A percentile compares a stretch with the other conserved stretches of the same genome.
phyloP scores from a whole-genome alignment of 148 eudicot species.

The Persicaria maculosa region DNA sequence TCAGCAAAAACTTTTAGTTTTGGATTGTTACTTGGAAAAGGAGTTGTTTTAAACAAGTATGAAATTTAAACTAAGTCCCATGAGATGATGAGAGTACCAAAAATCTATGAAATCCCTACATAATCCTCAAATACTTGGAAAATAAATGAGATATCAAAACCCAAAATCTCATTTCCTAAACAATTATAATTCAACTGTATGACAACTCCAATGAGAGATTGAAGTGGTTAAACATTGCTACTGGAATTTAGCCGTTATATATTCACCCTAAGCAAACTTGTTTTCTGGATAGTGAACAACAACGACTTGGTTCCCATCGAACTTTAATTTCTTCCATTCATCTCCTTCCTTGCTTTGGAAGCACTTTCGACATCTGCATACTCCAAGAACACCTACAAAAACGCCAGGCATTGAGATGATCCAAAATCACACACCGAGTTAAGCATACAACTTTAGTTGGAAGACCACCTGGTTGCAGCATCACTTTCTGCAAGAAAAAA shows the following conservation, averaged over 20 bases:
- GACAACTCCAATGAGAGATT: neutral
- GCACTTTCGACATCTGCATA: conserved; percentile 74
- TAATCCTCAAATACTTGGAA: no score
- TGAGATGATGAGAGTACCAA: no score
- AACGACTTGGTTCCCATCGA: conserved; percentile 71
- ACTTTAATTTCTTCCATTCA: conserved; percentile 83
- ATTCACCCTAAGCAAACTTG: conserved; percentile 66
- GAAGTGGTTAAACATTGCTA: no score
- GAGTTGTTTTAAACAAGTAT: no score
- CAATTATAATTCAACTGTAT: neutral
- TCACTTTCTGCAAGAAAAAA: conserved; percentile 56
- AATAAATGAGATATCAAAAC: no score
- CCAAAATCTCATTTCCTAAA: no score
- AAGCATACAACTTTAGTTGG: conserved; percentile 70
- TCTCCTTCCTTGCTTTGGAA: conserved; percentile 57
- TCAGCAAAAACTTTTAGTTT: no score
- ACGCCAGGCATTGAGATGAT: conserved; percentile 15
- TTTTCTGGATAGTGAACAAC: conserved; percentile 71
- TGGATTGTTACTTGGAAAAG: no score
- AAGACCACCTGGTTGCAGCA: conserved; percentile 51
- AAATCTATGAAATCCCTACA: no score
- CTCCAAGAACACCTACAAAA: conserved; percentile 72
- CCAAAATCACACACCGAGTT: conserved; percentile 27
- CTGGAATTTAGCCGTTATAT: conserved; percentile 30
- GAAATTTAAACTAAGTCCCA: no score